phyloP scores from a whole-genome alignment of 345 rosid species.

The Geranium brycei region DNA sequence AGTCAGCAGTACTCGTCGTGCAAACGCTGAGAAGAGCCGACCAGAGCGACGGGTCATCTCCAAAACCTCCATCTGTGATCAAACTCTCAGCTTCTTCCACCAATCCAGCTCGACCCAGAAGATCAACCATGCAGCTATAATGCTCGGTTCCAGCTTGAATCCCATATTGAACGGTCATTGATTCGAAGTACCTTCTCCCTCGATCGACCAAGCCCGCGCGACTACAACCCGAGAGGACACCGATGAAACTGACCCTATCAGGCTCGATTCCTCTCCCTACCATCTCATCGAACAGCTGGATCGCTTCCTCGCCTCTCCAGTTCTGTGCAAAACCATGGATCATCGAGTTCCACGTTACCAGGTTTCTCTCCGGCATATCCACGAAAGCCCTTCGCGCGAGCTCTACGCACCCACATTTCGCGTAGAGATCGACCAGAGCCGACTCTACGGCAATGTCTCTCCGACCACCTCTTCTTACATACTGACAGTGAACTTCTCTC shows the following conservation, averaged over 20 bases:
- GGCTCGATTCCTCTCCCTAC: conserved; percentile 42
- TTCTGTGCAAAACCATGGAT: conserved; percentile 74
- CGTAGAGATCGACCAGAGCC: conserved; percentile 78
- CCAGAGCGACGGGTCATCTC: conserved; percentile 68
- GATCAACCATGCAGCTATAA: conserved; percentile 83
- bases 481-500: conserved; percentile 84
- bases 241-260: conserved; percentile 65
- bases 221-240: conserved; percentile 78
- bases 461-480: conserved; percentile 61
- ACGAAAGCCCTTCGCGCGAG: conserved; percentile 39
- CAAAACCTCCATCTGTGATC: conserved; percentile 48
- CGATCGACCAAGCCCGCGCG: conserved; percentile 61
- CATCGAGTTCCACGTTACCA: conserved; percentile 87
- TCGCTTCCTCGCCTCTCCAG: conserved; percentile 62
- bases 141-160: conserved; percentile 71
- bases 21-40: conserved; percentile 83
- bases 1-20: conserved; percentile 30
- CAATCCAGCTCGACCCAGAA: conserved; percentile 77
- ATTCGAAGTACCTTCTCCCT: conserved; percentile 44
- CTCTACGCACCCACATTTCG: conserved; percentile 69
- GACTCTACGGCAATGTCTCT: conserved; percentile 69
- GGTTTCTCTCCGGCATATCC: conserved; percentile 38
- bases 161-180: conserved; percentile 36
- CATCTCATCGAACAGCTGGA: conserved; percentile 50
- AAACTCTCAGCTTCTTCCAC: conserved; percentile 68